Conservation (phyloP, 2,329 filamentous ascomycete genomes). For the Corinectria fuckeliana region DNA sequence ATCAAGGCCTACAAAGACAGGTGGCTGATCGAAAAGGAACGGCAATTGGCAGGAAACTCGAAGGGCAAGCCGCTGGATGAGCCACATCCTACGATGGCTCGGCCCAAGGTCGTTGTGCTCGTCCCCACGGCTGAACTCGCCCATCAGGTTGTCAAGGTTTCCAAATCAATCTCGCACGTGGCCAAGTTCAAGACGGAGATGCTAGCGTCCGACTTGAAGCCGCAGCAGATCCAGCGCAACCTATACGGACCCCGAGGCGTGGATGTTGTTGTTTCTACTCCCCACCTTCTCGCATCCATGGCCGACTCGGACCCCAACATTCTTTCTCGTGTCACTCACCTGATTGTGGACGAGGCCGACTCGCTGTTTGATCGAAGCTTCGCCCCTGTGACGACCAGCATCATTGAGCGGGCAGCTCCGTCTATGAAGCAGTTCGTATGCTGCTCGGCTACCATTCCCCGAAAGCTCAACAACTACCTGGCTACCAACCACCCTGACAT, state of each 20-base stretch:
- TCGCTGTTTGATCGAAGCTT: constrained; percentile 95
- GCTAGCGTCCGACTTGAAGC: constrained; percentile 78
- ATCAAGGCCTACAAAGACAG: constrained; percentile 64
- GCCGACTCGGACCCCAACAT: constrained; percentile 90
- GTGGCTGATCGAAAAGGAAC: constrained; percentile 61
- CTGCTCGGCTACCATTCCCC: constrained; percentile 95
- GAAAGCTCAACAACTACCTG: constrained; percentile 86
- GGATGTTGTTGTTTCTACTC: constrained; percentile 86
- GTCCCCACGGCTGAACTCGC: constrained; percentile 94
- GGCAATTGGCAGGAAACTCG: constrained; percentile 59
- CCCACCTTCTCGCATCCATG: constrained; percentile 87
- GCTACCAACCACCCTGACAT: constrained; percentile 82
- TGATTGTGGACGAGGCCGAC: constrained; percentile 95
- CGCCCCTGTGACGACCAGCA: constrained; percentile 77
- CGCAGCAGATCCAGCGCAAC: constrained; percentile 81
- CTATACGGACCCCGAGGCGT: constrained; percentile 83
- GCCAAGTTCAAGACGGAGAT: constrained; percentile 86
- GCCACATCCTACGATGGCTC: constrained; percentile 74
- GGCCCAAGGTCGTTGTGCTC: constrained; percentile 83
- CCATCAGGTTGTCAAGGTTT: constrained; percentile 79
- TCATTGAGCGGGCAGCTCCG: constrained; percentile 81
- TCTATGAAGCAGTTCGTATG: constrained; percentile 87
- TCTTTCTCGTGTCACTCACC: constrained; percentile 85
- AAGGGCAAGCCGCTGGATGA: constrained; percentile 72
- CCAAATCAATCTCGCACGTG: constrained; percentile 82